Percentiles rank a stretch among this genome's conserved stretches.
These are phyloP conservation scores for Apiospora rasikravindrae DNA, from an alignment of 2,329 filamentous ascomycete species.

Conservation along the genomic window DNA sequence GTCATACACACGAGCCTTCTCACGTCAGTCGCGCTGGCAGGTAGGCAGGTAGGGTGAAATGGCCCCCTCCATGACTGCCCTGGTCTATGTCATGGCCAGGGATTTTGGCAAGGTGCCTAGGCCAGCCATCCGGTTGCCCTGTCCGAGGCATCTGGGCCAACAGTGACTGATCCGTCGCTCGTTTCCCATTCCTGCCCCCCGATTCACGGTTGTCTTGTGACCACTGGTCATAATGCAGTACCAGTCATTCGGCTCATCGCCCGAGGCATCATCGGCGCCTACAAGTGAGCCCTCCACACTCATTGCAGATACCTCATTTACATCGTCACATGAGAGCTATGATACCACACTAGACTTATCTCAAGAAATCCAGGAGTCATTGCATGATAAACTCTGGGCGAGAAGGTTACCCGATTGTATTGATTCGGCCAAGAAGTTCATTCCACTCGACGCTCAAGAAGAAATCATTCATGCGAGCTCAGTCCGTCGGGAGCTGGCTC, in stretches of 20 bases:
- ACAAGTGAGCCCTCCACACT: not conserved
- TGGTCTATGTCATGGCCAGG: not conserved
- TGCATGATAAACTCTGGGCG: not conserved
- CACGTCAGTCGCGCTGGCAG: not conserved
- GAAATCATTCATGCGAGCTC: not conserved
- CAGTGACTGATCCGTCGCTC: not conserved
- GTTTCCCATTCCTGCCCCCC: not conserved
- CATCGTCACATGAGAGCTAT: not conserved
- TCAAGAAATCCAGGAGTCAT: not conserved
- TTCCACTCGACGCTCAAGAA: not conserved
- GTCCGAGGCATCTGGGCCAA: not conserved
- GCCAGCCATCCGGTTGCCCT: not conserved
- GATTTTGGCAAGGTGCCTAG: not conserved
- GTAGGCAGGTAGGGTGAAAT: not conserved
- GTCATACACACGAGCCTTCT: not conserved
- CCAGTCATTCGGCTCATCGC: not conserved
- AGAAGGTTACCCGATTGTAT: not conserved
- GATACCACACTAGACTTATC: not conserved
- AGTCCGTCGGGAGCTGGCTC: not conserved
- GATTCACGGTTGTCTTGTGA: not conserved
- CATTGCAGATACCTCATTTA: not conserved
- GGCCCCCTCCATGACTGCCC: not conserved
- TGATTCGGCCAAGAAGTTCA: not conserved
- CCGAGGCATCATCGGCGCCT: not conserved
- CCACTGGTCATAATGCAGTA: not conserved